Evolutionary conservation across 1,284 basidiomycete genomes (phyloP).

Genomic region (Leccinum pallidistipes): DNA sequence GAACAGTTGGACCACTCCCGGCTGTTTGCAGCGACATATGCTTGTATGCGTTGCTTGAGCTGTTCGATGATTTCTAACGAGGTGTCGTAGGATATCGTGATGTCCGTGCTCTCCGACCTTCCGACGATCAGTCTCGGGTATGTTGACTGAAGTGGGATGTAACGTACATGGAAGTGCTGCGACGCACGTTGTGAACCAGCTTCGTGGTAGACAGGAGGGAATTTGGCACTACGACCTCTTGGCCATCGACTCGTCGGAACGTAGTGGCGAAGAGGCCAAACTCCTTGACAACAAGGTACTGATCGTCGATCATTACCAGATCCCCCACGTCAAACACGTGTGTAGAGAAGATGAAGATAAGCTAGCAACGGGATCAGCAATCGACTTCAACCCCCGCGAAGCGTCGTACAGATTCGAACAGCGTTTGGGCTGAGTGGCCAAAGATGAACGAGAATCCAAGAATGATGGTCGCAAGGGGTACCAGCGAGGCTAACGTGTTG

Average conservation of each 20-base stretch:
- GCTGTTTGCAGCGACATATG: slow-evolving; percentile 65
- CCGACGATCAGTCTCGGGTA: slow-evolving; percentile 16
- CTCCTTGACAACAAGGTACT: slow-evolving; percentile 52
- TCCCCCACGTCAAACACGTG: slow-evolving; percentile 81
- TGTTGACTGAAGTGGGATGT: neutral
- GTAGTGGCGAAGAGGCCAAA: slow-evolving; percentile 83
- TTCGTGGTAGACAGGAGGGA: slow-evolving; percentile 72
- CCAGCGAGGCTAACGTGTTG: slow-evolving; percentile 74
- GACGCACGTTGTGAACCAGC: slow-evolving; percentile 77
- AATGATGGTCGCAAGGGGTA: slow-evolving; percentile 79
- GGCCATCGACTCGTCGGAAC: slow-evolving; percentile 77
- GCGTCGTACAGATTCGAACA: slow-evolving; percentile 72
- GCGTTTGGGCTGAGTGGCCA: slow-evolving; percentile 77
- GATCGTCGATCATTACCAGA: slow-evolving; percentile 72
- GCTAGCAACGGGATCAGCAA: slow-evolving; percentile 35
- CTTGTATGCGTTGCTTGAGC: slow-evolving; percentile 56
- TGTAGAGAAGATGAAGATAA: slow-evolving; percentile 84
- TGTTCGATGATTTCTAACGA: slow-evolving; percentile 70
- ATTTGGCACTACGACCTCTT: slow-evolving; percentile 81
- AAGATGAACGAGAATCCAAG: slow-evolving; percentile 83
- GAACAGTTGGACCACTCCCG: slow-evolving; percentile 70
- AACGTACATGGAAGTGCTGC: slow-evolving; percentile 69
- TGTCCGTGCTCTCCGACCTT: slow-evolving; percentile 77
- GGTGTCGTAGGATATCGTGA: slow-evolving; percentile 66
- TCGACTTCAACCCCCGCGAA: neutral